Evolutionary conservation across 23 red algal genomes (phyloP).

Genomic region (Gracilaria caudata): DNA sequence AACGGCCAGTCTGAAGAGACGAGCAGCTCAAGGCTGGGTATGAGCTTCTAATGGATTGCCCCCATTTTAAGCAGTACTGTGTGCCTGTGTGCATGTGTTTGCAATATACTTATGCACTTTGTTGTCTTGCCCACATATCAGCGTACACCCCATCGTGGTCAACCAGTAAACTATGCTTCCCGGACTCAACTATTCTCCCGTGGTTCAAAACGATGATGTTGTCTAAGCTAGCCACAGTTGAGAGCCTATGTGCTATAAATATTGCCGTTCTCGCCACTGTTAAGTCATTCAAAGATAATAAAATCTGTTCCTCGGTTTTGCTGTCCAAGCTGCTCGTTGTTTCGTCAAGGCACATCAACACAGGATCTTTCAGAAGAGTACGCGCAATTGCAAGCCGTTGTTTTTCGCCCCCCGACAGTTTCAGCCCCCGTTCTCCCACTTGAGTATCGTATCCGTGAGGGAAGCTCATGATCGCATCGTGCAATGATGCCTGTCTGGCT

Average conservation of each 20-base stretch:
- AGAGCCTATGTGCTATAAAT: conserved; percentile 90
- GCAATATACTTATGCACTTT: not conserved
- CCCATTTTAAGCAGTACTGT: too few species aligned
- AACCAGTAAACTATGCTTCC: conserved; percentile 69
- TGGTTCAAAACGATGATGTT: conserved; percentile 87
- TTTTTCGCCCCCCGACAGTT: conserved; percentile 94
- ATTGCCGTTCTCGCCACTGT: conserved; percentile 79
- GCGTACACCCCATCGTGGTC: conserved; percentile 57
- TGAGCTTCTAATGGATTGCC: too few species aligned
- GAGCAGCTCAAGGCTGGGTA: too few species aligned
- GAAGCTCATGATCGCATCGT: conserved; percentile 73
- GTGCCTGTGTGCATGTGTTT: too few species aligned
- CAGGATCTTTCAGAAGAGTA: conserved; percentile 84
- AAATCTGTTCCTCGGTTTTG: conserved; percentile 86
- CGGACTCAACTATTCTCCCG: conserved; percentile 80
- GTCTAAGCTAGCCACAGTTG: conserved; percentile 74
- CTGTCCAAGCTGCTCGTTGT: conserved; percentile 87
- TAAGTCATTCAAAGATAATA: conserved; percentile 63
- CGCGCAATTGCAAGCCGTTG: conserved; percentile 89
- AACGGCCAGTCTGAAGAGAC: too few species aligned
- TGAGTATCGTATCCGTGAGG: conserved; percentile 85
- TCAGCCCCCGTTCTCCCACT: conserved; percentile 90
- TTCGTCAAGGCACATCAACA: conserved; percentile 82
- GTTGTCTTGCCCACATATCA: conserved; percentile 83
- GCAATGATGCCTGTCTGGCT: conserved; percentile 76